phyloP scores from a whole-genome alignment of 805 yeast species.

The Brettanomyces nanus region DNA sequence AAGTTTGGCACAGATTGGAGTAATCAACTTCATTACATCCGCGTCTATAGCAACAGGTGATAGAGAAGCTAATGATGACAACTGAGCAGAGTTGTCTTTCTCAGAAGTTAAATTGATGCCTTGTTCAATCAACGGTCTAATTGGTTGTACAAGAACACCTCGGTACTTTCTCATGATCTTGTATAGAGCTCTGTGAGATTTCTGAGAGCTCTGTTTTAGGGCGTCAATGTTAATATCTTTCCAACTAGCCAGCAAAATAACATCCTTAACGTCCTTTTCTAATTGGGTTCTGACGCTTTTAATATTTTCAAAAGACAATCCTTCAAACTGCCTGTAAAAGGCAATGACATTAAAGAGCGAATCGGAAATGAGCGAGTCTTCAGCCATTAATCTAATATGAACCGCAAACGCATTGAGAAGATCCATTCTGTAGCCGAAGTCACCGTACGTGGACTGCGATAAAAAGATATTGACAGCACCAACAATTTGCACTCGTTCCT shows the following conservation, averaged over 20 bases:
- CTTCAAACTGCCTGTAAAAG: slow-evolving; percentile 61
- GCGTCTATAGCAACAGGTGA: background rate
- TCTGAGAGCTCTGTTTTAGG: slow-evolving; percentile 84
- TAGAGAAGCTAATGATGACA: background rate
- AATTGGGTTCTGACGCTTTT: slow-evolving; percentile 40
- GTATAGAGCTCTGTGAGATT: slow-evolving; percentile 78
- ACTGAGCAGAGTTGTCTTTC: background rate
- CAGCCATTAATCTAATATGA: slow-evolving; percentile 35
- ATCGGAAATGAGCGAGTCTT: slow-evolving; percentile 21
- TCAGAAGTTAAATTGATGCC: slow-evolving; percentile 39
- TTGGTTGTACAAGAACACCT: slow-evolving; percentile 42
- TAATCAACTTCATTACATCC: background rate
- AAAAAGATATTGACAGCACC: slow-evolving; percentile 67
- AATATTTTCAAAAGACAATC: slow-evolving; percentile 39
- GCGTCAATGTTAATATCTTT: slow-evolving; percentile 93
- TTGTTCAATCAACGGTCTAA: slow-evolving; percentile 47
- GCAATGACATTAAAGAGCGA: slow-evolving; percentile 50
- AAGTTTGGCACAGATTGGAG: slow-evolving; percentile 26
- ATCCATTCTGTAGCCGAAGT: slow-evolving; percentile 49
- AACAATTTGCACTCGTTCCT: slow-evolving; percentile 30
- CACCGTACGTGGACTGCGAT: slow-evolving; percentile 72
- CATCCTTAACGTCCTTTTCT: slow-evolving; percentile 76
- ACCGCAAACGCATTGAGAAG: slow-evolving; percentile 56
- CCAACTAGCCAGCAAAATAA: slow-evolving; percentile 90
- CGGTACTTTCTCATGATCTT: slow-evolving; percentile 81